phyloP scores from a whole-genome alignment of 805 yeast genomes.

The Ogataea philodendri region DNA sequence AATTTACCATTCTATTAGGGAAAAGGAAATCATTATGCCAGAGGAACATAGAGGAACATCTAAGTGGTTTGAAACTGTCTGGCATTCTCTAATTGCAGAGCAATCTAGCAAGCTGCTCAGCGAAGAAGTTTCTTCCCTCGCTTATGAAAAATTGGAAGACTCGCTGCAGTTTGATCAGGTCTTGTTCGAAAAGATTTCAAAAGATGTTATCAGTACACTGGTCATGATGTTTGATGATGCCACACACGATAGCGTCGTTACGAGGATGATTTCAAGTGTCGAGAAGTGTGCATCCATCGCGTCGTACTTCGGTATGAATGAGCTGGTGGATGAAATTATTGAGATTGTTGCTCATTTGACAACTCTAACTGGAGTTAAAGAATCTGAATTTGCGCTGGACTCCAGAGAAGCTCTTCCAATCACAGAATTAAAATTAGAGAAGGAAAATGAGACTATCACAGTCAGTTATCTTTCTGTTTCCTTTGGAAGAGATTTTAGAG shows the following conservation, averaged over 20 bases:
- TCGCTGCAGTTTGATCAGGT: conserved; percentile 63
- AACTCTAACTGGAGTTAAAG: conserved; percentile 49
- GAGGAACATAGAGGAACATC: conserved; percentile 95
- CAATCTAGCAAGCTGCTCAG: conserved; percentile 34
- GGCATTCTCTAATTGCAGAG: conserved; percentile 68
- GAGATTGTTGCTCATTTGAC: conserved; percentile 66
- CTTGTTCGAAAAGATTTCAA: conserved; percentile 63
- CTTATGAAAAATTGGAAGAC: conserved; percentile 19
- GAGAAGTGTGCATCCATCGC: conserved; percentile 85
- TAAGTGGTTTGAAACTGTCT: conserved; percentile 84
- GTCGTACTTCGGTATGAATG: conserved; percentile 53
- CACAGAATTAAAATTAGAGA: conserved; percentile 48
- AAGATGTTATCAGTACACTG: conserved; percentile 66
- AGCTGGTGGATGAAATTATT: conserved; percentile 64
- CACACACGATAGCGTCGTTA: conserved; percentile 82
- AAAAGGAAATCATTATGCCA: conserved; percentile 92
- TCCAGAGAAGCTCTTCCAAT: conserved; percentile 42
- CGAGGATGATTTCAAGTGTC: conserved; percentile 81
- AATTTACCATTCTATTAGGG: conserved; percentile 76
- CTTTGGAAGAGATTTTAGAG: conserved; percentile 88
- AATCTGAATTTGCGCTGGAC: conserved; percentile 29
- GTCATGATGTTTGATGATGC: conserved; percentile 83
- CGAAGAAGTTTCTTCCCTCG: conserved; percentile 9
- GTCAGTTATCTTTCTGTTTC: conserved; percentile 80
- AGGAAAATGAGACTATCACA: conserved; percentile 56